These are phyloP conservation scores for Cutaneotrichosporon dermatis DNA, from an alignment of 1,284 basidiomycete species.

Conservation along the genomic window DNA sequence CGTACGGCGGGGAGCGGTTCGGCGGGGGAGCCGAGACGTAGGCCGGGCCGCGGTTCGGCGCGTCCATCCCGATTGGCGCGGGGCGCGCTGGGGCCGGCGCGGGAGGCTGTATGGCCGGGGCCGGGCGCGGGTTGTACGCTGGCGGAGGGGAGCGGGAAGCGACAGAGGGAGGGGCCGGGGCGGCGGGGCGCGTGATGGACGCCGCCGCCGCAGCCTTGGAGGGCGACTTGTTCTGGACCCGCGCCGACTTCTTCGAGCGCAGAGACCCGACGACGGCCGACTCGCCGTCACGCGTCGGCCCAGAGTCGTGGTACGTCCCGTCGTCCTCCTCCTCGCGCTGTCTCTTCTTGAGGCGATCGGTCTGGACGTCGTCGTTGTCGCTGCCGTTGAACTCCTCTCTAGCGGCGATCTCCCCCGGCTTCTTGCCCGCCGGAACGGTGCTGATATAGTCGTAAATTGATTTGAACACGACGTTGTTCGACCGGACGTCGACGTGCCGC, in stretches of 20 bases:
- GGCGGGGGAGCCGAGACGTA: background rate
- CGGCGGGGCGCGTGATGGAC: background rate
- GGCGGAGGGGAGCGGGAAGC: background rate
- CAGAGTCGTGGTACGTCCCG: constrained; percentile 9
- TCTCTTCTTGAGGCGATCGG: constrained; percentile 3
- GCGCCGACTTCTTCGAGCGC: constrained; percentile 8
- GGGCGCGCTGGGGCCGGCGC: constrained; percentile 3
- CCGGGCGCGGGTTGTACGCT: background rate
- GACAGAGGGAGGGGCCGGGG: background rate
- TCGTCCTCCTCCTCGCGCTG: constrained; percentile 25
- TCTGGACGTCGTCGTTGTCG: background rate
- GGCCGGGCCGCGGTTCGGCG: background rate
- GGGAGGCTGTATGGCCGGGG: background rate
- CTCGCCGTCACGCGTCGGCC: background rate
- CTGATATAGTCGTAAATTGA: constrained; percentile 21
- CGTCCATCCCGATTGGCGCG: constrained; percentile 11
- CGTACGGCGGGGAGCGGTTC: background rate
- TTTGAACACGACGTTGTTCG: constrained; percentile 22
- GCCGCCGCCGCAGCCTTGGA: background rate
- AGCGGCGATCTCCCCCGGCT: constrained; percentile 22
- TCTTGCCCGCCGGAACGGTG: constrained; percentile 21
- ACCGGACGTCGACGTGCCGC: constrained; percentile 25
- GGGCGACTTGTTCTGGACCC: background rate
- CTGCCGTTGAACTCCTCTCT: constrained; percentile 21
- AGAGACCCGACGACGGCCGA: constrained; percentile 7